phyloP scores from a whole-genome alignment of 2,329 filamentous ascomycete genomes.

The Kalaharituber pfeilii region DNA sequence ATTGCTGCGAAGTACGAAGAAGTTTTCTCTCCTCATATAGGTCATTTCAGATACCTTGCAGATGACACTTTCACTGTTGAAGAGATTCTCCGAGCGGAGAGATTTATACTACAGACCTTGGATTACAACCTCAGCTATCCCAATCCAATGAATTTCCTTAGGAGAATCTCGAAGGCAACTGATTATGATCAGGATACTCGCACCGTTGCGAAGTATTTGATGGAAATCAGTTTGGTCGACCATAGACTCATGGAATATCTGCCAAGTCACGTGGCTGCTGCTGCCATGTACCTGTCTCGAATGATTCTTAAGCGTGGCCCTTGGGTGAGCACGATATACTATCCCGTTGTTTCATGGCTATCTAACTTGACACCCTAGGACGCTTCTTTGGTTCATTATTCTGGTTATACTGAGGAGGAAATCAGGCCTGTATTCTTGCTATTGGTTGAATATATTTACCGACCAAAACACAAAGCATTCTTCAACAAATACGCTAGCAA shows the following conservation, averaged over 20 bases:
- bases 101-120: conserved; percentile 75
- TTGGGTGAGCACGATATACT: conserved; percentile 49
- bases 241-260: conserved; percentile 82
- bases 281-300: conserved; percentile 86
- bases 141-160: conserved; percentile 99
- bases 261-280: conserved; percentile 78
- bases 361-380: conserved; percentile 39
- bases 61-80: conserved; percentile 91
- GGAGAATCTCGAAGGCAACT: conserved; percentile 96
- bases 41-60: conserved; percentile 91
- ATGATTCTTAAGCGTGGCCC: conserved; percentile 76
- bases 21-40: conserved; percentile 86
- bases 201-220: conserved; percentile 91
- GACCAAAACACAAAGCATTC: conserved; percentile 84
- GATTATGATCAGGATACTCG: conserved; percentile 98
- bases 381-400: conserved; percentile 69
- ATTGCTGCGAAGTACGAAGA: conserved; percentile 99
- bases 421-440: conserved; percentile 80
- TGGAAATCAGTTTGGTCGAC: conserved; percentile 91
- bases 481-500: conserved; percentile 99
- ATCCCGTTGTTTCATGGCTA: conserved; percentile 1
- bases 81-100: conserved; percentile 93
- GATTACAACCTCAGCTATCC: conserved; percentile 97
- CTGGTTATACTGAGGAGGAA: conserved; percentile 83
- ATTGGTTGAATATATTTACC: conserved; percentile 91